These are phyloP conservation scores for Boletellus dicymbophilus DNA, from an alignment of 1,284 basidiomycete species.

Conservation along the genomic window DNA sequence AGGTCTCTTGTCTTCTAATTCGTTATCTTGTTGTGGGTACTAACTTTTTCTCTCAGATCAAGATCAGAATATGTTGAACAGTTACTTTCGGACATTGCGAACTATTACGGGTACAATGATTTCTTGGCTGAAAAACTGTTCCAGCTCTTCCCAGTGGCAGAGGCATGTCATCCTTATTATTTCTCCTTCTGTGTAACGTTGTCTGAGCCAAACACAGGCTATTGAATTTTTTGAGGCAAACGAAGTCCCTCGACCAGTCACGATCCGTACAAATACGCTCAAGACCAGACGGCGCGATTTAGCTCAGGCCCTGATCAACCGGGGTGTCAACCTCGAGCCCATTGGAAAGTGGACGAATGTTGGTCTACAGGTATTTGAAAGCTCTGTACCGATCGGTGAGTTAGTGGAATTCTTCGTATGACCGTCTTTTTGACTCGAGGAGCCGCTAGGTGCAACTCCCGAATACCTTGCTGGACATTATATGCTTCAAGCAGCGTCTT, in stretches of 20 bases:
- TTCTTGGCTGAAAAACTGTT: slow-evolving; percentile 96
- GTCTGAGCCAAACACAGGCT: slow-evolving; percentile 55
- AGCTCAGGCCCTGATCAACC: slow-evolving; percentile 92
- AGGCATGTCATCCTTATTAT: slow-evolving; percentile 53
- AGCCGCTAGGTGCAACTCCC: slow-evolving; percentile 78
- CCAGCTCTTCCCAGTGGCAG: slow-evolving; percentile 89
- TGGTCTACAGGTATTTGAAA: slow-evolving; percentile 97
- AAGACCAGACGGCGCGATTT: slow-evolving; percentile 93
- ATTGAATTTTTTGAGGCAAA: slow-evolving; percentile 99
- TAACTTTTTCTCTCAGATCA: slow-evolving; percentile 49
- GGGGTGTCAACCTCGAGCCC: slow-evolving; percentile 96
- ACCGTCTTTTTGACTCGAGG: slow-evolving; percentile 1
- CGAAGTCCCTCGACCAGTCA: slow-evolving; percentile 95
- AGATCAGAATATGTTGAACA: slow-evolving; percentile 91
- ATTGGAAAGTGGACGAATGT: slow-evolving; percentile 99
- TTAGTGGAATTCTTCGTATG: not conserved
- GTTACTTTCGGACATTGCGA: slow-evolving; percentile 85
- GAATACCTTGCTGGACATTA: slow-evolving; percentile 99
- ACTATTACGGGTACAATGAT: slow-evolving; percentile 98
- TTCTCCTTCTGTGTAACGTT: not conserved
- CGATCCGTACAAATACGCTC: slow-evolving; percentile 97
- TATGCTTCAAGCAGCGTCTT: slow-evolving; percentile 99
- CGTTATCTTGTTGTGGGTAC: slow-evolving; percentile 11
- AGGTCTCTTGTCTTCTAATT: slow-evolving; percentile 57
- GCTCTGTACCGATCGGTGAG: slow-evolving; percentile 88